These are phyloP conservation scores for Hypoxylon rickii DNA, from an alignment of 495 filamentous ascomycete species.

Conservation along the genomic window DNA sequence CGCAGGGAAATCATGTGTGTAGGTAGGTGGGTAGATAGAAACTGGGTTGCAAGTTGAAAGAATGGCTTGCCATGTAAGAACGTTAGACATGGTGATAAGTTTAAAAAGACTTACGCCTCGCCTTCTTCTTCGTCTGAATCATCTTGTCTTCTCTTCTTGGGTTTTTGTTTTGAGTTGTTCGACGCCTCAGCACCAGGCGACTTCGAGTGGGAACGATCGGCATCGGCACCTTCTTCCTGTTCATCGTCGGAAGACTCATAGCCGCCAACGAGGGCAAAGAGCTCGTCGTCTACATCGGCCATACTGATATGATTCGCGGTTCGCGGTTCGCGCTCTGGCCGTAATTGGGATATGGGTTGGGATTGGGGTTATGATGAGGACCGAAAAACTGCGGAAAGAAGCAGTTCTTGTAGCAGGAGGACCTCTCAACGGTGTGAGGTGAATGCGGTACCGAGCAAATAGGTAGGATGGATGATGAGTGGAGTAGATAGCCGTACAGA, in stretches of 20 bases:
- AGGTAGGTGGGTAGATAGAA: too few species aligned
- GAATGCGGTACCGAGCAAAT: too few species aligned
- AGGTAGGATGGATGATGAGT: too few species aligned
- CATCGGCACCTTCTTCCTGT: conserved; percentile 43
- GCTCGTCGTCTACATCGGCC: conserved; percentile 83
- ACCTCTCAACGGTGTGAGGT: too few species aligned
- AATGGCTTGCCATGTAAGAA: too few species aligned
- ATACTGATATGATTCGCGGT: conserved; percentile 41
- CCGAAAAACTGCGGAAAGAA: too few species aligned
- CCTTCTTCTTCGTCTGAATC: conserved; percentile 79
- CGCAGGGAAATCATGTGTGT: too few species aligned
- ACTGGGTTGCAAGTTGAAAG: too few species aligned
- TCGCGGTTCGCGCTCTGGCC: neutral
- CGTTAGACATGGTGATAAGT: neutral
- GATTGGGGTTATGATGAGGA: too few species aligned
- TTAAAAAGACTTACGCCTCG: conserved; percentile 76
- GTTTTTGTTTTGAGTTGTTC: conserved; percentile 54
- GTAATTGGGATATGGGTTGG: too few species aligned
- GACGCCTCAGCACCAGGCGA: conserved; percentile 45
- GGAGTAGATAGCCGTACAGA: too few species aligned
- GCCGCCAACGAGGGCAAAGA: conserved; percentile 82
- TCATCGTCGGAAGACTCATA: conserved; percentile 58
- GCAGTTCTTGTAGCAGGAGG: too few species aligned
- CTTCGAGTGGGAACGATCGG: conserved; percentile 43
- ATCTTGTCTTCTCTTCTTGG: conserved; percentile 50